phyloP scores from a whole-genome alignment of 2,329 filamentous ascomycete genomes.

The Fusarium anguioides region DNA sequence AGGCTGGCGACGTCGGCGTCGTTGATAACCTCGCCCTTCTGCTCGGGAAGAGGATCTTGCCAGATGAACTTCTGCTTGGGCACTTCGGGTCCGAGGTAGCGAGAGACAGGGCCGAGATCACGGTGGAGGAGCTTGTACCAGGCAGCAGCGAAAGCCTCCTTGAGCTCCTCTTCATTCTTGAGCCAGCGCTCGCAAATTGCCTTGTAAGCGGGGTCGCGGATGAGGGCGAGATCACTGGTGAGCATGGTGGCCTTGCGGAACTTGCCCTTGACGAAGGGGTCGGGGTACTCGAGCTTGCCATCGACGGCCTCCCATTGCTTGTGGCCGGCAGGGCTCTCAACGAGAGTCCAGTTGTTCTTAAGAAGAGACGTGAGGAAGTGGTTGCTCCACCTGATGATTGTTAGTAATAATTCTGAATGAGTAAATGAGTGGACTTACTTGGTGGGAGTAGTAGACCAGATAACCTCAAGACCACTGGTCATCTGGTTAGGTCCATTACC shows the following conservation, averaged over 20 bases:
- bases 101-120: conserved; percentile 77
- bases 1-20: conserved; percentile 71
- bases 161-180: conserved; percentile 74
- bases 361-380: conserved; percentile 80
- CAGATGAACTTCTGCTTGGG: conserved; percentile 76
- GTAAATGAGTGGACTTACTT: conserved; percentile 52
- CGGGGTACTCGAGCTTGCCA: conserved; percentile 73
- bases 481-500: conserved; percentile 80
- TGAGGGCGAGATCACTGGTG: conserved; percentile 78
- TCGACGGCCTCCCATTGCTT: conserved; percentile 84
- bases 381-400: conserved; percentile 69
- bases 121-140: conserved; percentile 89
- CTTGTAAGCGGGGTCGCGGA: conserved; percentile 77
- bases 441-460: conserved; percentile 79
- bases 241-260: conserved; percentile 82
- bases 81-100: conserved; percentile 80
- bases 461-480: conserved; percentile 82
- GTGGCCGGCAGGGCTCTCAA: conserved; percentile 76
- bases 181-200: conserved; percentile 80
- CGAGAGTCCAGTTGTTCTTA: conserved; percentile 81
- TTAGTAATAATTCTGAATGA: conserved; percentile 9
- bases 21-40: conserved; percentile 67
- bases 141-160: conserved; percentile 75
- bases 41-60: conserved; percentile 77
- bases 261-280: conserved; percentile 75